Evolutionary conservation across 495 filamentous ascomycete genomes (phyloP), one percentile per base, ranked within the genome.

Genomic region (Oidiodendron maius): DNA sequence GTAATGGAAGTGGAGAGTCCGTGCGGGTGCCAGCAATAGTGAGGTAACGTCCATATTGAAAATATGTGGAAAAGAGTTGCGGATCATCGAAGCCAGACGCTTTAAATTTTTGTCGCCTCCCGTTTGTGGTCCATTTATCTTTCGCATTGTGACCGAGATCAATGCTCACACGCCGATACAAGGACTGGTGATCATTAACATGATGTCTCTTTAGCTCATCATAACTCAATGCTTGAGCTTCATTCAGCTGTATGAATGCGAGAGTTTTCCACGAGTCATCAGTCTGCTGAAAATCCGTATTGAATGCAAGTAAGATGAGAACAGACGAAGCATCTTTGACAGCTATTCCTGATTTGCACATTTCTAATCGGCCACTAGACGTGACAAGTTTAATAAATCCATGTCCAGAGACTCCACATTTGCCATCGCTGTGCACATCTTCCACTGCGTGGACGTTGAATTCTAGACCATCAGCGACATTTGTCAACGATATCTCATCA

Each of bases 361-460:
- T 21, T 18, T 50, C 18, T 16, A 51, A 23, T 28, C 15, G 37
- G 11, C 51, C 51, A 3, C 36, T 38, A 9, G 40, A 34, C 18
- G 24, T 36, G 1, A 16, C 50, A 21, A 43, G 32, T 28, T 40
- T 41, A 23, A 54, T 13, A 26, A 54, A 16, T 25, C 51, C 51
- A 15, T 23, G 38, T 21, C 51, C 51, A 15, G 23, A 36, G 16
- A 54, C 51, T 1, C 51, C 51, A 21, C 51, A 54, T 12, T 41
- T 44, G 16, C 51, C 51, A 30, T 54, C 32, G 51, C 51, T 54
- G 28, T 54, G 51, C 11, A 51, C 46, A 32, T 26, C 50, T 32
- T 54, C 51, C 15, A 54, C 17, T 23, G 51, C 51, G 28, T 51
- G 51, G 2, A 22, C 51, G 15, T 54, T 15, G 21, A 54, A 50